A percentile compares a stretch with the other conserved stretches of the same genome.
Conservation (phyloP, 352 stramenopile species). For the Pythium myriotylum region DNA sequence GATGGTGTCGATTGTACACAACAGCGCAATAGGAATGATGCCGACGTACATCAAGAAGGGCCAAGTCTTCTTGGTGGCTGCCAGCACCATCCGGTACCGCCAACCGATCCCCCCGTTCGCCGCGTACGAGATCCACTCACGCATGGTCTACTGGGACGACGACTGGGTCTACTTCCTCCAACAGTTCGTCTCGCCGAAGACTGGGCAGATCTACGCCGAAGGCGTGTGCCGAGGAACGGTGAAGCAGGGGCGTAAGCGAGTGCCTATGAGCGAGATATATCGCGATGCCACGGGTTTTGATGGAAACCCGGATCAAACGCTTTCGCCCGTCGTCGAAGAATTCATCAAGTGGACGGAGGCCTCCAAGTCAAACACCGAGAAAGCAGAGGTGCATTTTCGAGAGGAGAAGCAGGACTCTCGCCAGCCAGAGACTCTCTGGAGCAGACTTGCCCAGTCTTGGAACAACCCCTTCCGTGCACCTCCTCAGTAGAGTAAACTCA, state of each 20-base stretch:
- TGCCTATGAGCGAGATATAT: constrained; percentile 26
- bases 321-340: constrained; percentile 30
- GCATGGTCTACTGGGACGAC: constrained; percentile 34
- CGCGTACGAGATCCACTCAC: constrained; percentile 33
- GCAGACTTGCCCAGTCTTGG: not conserved
- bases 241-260: constrained; percentile 21
- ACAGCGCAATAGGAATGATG: constrained; percentile 43
- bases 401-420: too few relatives aligned
- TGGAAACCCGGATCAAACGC: not conserved
- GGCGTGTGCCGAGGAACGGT: constrained; percentile 23
- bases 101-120: constrained; percentile 30
- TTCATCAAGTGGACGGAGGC: constrained; percentile 30
- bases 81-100: constrained; percentile 39
- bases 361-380: too few relatives aligned
- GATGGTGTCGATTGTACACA: not conserved
- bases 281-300: constrained; percentile 19
- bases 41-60: constrained; percentile 59
- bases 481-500: too few relatives aligned
- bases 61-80: constrained; percentile 52
- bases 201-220: constrained; percentile 32
- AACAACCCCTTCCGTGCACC: constrained; percentile 4
- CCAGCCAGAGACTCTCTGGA: too few relatives aligned
- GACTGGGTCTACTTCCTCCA: constrained; percentile 38
- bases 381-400: too few relatives aligned
- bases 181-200: constrained; percentile 29